Conservation (phyloP, 352 stramenopile genomes). For the Globisporangium carolinianum region DNA sequence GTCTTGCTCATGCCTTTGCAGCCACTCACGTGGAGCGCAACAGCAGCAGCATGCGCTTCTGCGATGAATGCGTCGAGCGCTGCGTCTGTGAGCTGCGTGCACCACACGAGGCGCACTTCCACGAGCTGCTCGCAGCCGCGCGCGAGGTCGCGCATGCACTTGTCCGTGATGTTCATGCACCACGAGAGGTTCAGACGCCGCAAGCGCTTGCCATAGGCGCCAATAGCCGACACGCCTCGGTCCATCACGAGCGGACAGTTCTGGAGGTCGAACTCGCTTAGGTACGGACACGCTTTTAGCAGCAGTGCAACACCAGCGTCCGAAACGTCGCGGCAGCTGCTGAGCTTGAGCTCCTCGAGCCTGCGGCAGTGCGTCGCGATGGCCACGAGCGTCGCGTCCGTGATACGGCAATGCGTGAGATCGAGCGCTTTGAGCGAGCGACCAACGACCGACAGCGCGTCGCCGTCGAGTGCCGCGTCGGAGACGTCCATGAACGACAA, state of each 20-base stretch:
- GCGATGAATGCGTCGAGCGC: constrained; percentile 49
- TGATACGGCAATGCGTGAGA: constrained; percentile 69
- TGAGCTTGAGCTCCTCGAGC: constrained; percentile 67
- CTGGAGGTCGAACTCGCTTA: constrained; percentile 60
- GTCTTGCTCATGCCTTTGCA: constrained; percentile 52
- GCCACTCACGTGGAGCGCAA: constrained; percentile 45
- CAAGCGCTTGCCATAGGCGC: constrained; percentile 41
- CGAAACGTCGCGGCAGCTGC: constrained; percentile 70
- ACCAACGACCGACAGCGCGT: constrained; percentile 37
- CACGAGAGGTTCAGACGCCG: constrained; percentile 73
- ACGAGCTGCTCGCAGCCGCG: constrained; percentile 50
- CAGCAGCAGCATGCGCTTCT: neutral
- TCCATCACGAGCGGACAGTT: constrained; percentile 82
- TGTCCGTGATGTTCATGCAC: constrained; percentile 88
- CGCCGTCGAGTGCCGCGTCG: constrained; percentile 50
- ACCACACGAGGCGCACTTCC: constrained; percentile 75
- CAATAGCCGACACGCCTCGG: constrained; percentile 50
- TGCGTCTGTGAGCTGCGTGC: constrained; percentile 73
- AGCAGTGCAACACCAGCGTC: constrained; percentile 70
- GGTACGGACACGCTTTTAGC: constrained; percentile 33
- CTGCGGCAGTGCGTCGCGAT: constrained; percentile 53
- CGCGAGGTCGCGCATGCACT: constrained; percentile 62
- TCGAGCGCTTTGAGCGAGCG: constrained; percentile 46
- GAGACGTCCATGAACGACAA: constrained; percentile 83
- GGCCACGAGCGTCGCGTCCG: constrained; percentile 55